Percentiles rank a stretch among this genome's conserved stretches.
Conservation (phyloP, 169 alveolate genomes). For the Cryptosporidium andersoni region DNA sequence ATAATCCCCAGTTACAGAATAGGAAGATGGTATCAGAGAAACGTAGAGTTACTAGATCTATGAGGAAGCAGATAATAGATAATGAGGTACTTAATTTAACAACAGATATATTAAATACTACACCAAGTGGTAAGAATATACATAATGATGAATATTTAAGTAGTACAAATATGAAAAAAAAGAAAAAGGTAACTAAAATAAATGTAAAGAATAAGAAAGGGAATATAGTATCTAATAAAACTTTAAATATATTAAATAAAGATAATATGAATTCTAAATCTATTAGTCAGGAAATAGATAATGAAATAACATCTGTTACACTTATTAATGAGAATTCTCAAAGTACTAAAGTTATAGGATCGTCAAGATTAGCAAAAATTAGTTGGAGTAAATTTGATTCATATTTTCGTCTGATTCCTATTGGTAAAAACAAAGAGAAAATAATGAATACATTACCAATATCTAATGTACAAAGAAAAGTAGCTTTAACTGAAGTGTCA, state of each 20-base stretch:
- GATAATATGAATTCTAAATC: neutral
- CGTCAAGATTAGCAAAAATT: conserved; percentile 58
- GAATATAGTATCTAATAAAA: neutral
- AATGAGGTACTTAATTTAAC: conserved; percentile 4
- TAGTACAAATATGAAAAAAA: neutral
- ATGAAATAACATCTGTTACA: conserved; percentile 45
- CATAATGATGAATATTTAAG: neutral
- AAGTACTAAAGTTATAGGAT: conserved; percentile 11
- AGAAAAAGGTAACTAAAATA: neutral
- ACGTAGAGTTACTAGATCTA: conserved; percentile 61
- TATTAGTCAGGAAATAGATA: neutral
- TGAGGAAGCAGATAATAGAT: conserved; percentile 2
- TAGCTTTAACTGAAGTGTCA: conserved; percentile 16
- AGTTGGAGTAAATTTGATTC: conserved; percentile 64
- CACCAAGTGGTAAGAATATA: too few relatives aligned
- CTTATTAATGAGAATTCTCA: conserved; percentile 27
- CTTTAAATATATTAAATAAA: neutral
- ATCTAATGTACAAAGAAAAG: conserved; percentile 8
- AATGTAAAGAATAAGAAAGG: neutral
- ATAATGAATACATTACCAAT: conserved; percentile 43
- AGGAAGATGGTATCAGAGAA: conserved; percentile 21
- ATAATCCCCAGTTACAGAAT: neutral
- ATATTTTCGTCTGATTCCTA: conserved; percentile 38
- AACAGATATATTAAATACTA: neutral
- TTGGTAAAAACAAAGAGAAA: conserved; percentile 40